Evolutionary conservation across 139 green algal species (phyloP), one percentile per base, ranked within the genome.

Genomic region (Gonium pectorale): DNA sequence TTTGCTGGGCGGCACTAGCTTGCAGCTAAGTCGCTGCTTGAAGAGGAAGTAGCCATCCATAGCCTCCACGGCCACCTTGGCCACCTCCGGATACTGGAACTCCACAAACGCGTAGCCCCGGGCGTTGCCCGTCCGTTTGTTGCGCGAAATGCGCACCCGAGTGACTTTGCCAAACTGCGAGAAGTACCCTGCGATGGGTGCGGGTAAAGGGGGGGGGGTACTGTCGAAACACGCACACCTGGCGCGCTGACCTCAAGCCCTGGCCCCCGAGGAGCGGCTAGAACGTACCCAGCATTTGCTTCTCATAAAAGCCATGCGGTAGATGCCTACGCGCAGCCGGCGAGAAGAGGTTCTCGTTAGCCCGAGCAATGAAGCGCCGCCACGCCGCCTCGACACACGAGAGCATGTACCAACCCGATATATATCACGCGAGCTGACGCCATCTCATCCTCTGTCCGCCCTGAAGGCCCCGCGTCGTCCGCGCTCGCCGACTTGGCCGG

Each of bases 31-130:
- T 19, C 84, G 83, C 83, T 97, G 94, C 26, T 85, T 92, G 85
- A 98, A 97, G 59, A 99, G 93, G 85, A 97, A 94, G 89, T 99
- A 98, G 22, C 93, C 94, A 73, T 99, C 90, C 96, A 99, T 98
- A 13, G 95, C 93, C 5, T 95, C 90, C 27, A 94, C 93, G 41
- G 94, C 96, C 67, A 98, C 95, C 13, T 78, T 33, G 2, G 96
- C 96, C 27, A 98, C 96, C 66, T 97, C 95, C 43, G 93, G 63
- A 37, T 90, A 83, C 73, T 92, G 80, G 74, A 96, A 96, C 83
- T 96, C 91, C 22, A 96, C n/a, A 85, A 94, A 96, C 0, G 92
- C 94, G 66, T 95, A 95, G 83, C 91, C 88, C 86, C 92, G 93
- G 6, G 91, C 86, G 35, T 87, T 87, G 41, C 82, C 90, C 0